Evolutionary conservation across 2,329 filamentous ascomycete genomes (phyloP), one percentile per base, ranked within the genome.

Genomic region (Alternaria sp.): DNA sequence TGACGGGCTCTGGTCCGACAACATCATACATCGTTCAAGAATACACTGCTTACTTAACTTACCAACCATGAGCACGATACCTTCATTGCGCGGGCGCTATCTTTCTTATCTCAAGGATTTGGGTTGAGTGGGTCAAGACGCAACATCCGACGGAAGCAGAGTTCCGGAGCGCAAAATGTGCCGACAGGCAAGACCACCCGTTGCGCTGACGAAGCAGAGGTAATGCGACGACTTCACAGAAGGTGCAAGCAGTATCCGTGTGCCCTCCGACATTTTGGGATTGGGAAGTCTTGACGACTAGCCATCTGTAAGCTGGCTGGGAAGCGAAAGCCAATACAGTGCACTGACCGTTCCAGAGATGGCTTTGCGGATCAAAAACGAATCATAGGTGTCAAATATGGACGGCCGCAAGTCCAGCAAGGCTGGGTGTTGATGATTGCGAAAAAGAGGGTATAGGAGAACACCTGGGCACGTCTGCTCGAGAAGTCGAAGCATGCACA

Each of bases 321-420:
- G 13, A n/a, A 1, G 32, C 32, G 32, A 9, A n/a, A 36, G 32
- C 32, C 32, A 36, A 9, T 15, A 4, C 1, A 3, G 15, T 36
- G 32, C 32, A 15, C n/a, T 36, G 15, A 36, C 32, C 15, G 5
- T 36, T n/a, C 4, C 15, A 4, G n/a, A 36, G 15, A 36, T 36
- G 15, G 32, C 32, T 36, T 36, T 5, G 32, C 8, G 32, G 15
- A n/a, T 1, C 15, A n/a, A n/a, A 36, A 36, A 15, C 8, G 32
- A 36, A n/a, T 0, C 7, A 2, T n/a, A 1, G 3, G 13, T n/a
- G 1, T n/a, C 7, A 36, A 9, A 36, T 8, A 0, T n/a, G 1
- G 15, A 36, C 3, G 0, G 32, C 13, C 15, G 1, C 32, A n/a
- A n/a, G 32, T n/a, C 15, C 32, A 36, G 13, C 15, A n/a, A n/a